Conservation (phyloP, 192 early-diverging fungal genomes). For the Coemansia sp. region DNA sequence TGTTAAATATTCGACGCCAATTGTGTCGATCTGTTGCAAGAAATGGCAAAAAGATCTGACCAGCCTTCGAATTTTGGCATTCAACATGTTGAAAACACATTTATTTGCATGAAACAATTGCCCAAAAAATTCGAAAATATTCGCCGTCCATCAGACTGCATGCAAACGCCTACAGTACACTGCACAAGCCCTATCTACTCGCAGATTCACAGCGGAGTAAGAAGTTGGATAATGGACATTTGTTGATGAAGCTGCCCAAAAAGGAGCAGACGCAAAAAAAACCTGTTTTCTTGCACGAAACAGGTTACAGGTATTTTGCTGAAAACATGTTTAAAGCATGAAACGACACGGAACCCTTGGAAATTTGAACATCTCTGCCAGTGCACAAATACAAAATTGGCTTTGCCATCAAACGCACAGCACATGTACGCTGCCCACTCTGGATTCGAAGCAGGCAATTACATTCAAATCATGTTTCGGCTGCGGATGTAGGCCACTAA, state of each 20-base stretch:
- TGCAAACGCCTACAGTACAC: not conserved
- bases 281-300: not conserved
- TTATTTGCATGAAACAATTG: not conserved
- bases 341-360: not conserved
- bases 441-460: not conserved
- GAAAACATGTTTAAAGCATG: not conserved
- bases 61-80: not conserved
- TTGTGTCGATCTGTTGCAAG: not conserved
- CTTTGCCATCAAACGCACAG: not conserved
- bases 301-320: not conserved
- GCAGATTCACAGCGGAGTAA: not conserved
- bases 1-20: not conserved
- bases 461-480: not conserved
- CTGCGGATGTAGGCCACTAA: not conserved
- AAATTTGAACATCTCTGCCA: not conserved
- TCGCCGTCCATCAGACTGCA: not conserved
- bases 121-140: not conserved
- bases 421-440: not conserved
- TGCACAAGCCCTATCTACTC: not conserved
- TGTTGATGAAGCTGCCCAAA: not conserved
- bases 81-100: not conserved
- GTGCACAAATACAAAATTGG: not conserved
- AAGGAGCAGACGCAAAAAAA: not conserved
- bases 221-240: not conserved
- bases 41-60: not conserved